Evolutionary conservation across 23 red algal species (phyloP).

Genomic region (Gracilaria domingensis): DNA sequence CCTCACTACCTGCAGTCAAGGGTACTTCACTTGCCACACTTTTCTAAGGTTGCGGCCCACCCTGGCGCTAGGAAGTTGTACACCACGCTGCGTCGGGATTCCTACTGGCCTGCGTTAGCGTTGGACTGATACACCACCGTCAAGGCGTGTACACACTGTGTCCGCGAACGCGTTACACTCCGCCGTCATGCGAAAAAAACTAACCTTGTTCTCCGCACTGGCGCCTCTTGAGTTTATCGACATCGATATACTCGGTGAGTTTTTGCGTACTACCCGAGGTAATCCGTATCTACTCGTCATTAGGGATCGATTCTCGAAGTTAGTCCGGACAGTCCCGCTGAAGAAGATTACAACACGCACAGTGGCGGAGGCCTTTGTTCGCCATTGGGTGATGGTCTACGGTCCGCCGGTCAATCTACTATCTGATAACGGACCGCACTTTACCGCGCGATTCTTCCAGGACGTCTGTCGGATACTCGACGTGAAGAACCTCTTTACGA

Average conservation of each 20-base stretch:
- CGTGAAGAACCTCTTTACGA: conserved; percentile 26
- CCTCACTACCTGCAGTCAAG: not conserved
- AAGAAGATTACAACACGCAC: not conserved
- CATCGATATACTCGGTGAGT: no score
- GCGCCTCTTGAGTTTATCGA: no score
- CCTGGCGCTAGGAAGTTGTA: not conserved
- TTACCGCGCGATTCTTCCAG: conserved; percentile 47
- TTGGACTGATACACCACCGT: conserved; percentile 37
- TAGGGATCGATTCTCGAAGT: conserved; percentile 48
- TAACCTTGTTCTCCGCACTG: no score
- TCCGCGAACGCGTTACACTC: not conserved
- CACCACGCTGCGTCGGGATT: not conserved
- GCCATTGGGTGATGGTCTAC: conserved; percentile 14
- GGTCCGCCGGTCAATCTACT: conserved; percentile 32
- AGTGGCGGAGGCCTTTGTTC: conserved; percentile 21
- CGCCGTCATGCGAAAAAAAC: not conserved
- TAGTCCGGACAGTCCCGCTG: conserved; percentile 35
- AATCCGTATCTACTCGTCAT: conserved; percentile 46
- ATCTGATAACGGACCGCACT: conserved; percentile 45
- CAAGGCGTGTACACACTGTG: conserved; percentile 1
- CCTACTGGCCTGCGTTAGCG: conserved; percentile 17
- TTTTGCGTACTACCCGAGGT: no score
- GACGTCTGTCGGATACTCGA: conserved; percentile 34
- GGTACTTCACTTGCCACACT: conserved; percentile 11
- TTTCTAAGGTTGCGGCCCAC: conserved; percentile 18